Evolutionary conservation across 345 rosid genomes (phyloP), one percentile per base, ranked within the genome.

Genomic region (Syzygium oleosum): DNA sequence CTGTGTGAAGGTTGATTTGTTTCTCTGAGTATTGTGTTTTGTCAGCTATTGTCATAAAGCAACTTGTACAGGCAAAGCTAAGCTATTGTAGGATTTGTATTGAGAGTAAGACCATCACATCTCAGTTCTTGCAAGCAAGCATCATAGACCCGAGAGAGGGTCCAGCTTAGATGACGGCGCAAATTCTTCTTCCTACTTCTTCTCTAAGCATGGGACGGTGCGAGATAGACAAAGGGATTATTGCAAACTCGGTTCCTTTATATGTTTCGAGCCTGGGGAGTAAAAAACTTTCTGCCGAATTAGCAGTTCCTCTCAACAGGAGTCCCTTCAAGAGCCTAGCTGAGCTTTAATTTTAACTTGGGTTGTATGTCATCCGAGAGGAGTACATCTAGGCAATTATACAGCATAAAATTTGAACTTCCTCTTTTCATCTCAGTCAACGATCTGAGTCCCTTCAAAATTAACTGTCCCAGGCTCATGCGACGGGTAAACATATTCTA

Each of bases 61-160:
- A 85, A 88, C 85, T 85, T 93, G 94, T 90, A 94, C 91, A 92
- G 92, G 84, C 85, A 89, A 88, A 88, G 86, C 56, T 84, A 88
- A 73, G 80, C 46, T 34, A 17, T 34, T 73, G 80, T 73, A 34
- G 80, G 46, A 73, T 73, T 73, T 73, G 80, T 68, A 68, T 68
- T 17, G 80, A 68, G 49, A 68, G 80, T 34, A 41, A 34, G 31
- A 34, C 73, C 80, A 2, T 19, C 23, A 68, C 80, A 19, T 17
- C 25, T 11, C 80, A 34, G 80, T 34, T 68, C 80, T 17, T 17
- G 46, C 46, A 68, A 9, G 25, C 49, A 34, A 4, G 25, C 49
- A 34, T 68, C 80, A 19, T 68, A 34, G 7, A 68, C 80, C 80
- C 49, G 38, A 34, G 80, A 34, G 49, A 34, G 13, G 25, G 80